These are phyloP conservation scores for Scopulariopsis brevicaulis DNA, from an alignment of 2,329 filamentous ascomycete genomes.

Conservation along the genomic window DNA sequence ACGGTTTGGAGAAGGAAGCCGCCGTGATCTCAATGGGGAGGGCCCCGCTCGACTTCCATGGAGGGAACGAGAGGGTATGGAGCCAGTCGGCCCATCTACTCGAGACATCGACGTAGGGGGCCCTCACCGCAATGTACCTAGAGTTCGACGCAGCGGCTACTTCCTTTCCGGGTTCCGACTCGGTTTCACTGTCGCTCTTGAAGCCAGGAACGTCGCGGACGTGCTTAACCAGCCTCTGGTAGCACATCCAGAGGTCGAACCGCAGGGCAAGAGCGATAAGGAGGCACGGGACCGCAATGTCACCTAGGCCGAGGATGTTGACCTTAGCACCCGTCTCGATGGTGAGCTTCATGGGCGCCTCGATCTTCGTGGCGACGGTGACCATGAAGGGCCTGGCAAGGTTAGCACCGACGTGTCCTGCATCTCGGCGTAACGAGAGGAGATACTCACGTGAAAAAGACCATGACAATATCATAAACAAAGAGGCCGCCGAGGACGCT, in stretches of 20 bases:
- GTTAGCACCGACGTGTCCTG: background rate
- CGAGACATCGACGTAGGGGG: slow-evolving; percentile 17
- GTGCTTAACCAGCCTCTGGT: slow-evolving; percentile 53
- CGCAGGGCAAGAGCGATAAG: slow-evolving; percentile 78
- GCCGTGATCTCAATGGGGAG: slow-evolving; percentile 42
- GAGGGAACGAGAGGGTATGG: background rate
- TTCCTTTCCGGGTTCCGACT: slow-evolving; percentile 9
- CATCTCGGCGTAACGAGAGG: background rate
- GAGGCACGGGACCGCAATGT: slow-evolving; percentile 86
- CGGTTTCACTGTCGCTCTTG: slow-evolving; percentile 13
- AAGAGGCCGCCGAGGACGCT: slow-evolving; percentile 71
- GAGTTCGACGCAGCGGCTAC: slow-evolving; percentile 9
- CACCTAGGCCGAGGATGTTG: slow-evolving; percentile 85
- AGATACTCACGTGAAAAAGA: slow-evolving; percentile 62
- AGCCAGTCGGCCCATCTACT: slow-evolving; percentile 63
- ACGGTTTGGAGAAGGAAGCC: slow-evolving; percentile 65
- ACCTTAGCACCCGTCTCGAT: slow-evolving; percentile 56
- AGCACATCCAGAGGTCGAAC: slow-evolving; percentile 84
- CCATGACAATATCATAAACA: slow-evolving; percentile 90
- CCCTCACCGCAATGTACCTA: slow-evolving; percentile 17
- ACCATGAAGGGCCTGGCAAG: slow-evolving; percentile 61
- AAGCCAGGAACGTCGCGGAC: slow-evolving; percentile 21
- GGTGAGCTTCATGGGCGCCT: slow-evolving; percentile 86
- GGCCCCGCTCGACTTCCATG: slow-evolving; percentile 16
- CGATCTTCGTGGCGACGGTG: slow-evolving; percentile 76